A percentile compares a stretch with the other conserved stretches of the same genome.
Conservation (phyloP, 2,329 filamentous ascomycete species). For the Aphanoascus verrucosus region DNA sequence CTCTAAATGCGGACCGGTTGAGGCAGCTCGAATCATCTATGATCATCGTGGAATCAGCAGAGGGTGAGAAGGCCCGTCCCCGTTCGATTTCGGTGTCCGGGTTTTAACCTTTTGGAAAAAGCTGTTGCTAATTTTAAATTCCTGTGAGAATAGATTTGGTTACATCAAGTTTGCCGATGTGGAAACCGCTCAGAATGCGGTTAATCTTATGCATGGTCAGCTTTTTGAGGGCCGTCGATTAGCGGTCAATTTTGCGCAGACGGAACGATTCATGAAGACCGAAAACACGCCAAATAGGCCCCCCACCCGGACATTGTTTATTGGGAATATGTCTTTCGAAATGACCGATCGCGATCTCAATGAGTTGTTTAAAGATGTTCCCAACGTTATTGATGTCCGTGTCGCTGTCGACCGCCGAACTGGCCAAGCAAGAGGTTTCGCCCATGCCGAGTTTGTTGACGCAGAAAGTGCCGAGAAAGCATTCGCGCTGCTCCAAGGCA, state of each 20-base stretch:
- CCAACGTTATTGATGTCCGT: constrained; percentile 62
- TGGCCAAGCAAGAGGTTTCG: constrained; percentile 72
- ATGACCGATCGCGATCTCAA: constrained; percentile 76
- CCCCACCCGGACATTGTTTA: constrained; percentile 58
- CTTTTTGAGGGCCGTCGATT: constrained; percentile 55
- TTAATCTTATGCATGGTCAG: constrained; percentile 48
- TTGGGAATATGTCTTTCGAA: constrained; percentile 80
- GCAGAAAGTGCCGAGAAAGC: constrained; percentile 54
- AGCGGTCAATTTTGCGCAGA: constrained; percentile 49
- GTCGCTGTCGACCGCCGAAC: constrained; percentile 73
- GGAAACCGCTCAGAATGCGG: constrained; percentile 45
- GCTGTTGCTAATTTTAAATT: not conserved
- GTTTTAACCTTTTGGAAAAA: not conserved
- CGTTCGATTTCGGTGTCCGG: not conserved
- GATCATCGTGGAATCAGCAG: constrained; percentile 56
- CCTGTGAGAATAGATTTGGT: constrained; percentile 44
- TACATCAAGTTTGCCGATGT: constrained; percentile 51
- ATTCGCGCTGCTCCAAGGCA: constrained; percentile 44
- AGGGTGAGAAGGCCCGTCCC: constrained; percentile 48
- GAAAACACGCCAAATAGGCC: constrained; percentile 29
- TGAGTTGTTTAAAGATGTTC: constrained; percentile 59
- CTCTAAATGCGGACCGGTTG: constrained; percentile 46
- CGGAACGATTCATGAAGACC: constrained; percentile 14
- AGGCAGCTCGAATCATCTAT: constrained; percentile 45
- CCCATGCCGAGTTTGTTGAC: constrained; percentile 68